Base-by-base conservation (phyloP, 257 asterid species). In the Coffea eugenioides region DNA sequence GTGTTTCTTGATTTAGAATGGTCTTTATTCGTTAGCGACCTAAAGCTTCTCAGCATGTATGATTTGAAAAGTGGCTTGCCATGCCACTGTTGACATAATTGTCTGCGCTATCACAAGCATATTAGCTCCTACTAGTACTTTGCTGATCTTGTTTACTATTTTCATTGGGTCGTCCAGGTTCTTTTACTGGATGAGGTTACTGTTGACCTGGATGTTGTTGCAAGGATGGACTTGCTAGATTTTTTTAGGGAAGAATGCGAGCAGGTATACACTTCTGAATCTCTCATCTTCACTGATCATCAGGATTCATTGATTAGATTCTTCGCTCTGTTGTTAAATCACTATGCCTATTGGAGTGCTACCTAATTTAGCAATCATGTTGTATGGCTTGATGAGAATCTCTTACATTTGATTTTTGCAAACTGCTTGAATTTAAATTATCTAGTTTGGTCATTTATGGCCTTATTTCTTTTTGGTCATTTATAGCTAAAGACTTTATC, bases 181-280 rank as follows among this genome's bases (percentile, higher is more conserved):
- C 99, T 93, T 85, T 88, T 95, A 92, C 87, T 95, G 13, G 99
- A 95, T 82, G 99, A 93, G 89, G 97, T 95, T 80, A 95, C 99
- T 10, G 98, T 95, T 54, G 98, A 95, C 79, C 90, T 95, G 52
- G 99, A 95, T 85, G 98, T 93, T 25, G 98, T 95, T 75, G 97
- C 97, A 48, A 89, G 99, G 90, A 93, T 95, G 97, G 99, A 95
- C 89, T 88, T 95, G 80, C 96, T 95, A 64, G 96, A 93, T 11
- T 92, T 91, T 82, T 91, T 95, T 84, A 90, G 72, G 87, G 98
- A 92, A 89, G 99, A 95, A 86, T 92, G 98, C 82, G 97, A 95
- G 80, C 85, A 91, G 97, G 98, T 93, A 84, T 72, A 64, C 25
- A 7, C n/a, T 61, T 11, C 5, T 12, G 43, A 10, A n/a, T 18